Conservation (phyloP, 306 rosid genomes). For the Castanea crenata region DNA sequence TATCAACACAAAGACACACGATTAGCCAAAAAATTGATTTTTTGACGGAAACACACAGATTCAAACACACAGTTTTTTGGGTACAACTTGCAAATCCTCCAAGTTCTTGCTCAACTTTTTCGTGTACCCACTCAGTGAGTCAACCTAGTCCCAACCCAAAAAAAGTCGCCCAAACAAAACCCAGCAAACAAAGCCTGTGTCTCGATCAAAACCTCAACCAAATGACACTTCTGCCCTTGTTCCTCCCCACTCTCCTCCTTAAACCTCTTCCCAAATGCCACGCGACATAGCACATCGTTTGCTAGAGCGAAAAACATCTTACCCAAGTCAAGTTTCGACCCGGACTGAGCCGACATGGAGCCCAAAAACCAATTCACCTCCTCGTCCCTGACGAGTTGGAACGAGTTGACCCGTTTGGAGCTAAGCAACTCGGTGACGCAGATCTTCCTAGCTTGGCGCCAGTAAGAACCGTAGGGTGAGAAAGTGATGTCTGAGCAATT, state of each 20-base stretch:
- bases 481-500: slow-evolving; percentile 40
- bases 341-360: background rate
- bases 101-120: slow-evolving; percentile 23
- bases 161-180: slow-evolving; percentile 36
- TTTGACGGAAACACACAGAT: too few relatives aligned
- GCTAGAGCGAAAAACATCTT: slow-evolving; percentile 19
- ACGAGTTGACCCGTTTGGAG: slow-evolving; percentile 33
- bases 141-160: slow-evolving; percentile 30
- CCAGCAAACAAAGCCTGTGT: slow-evolving; percentile 39
- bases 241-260: slow-evolving; percentile 6
- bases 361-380: slow-evolving; percentile 27
- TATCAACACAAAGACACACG: too few relatives aligned
- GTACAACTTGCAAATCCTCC: slow-evolving; percentile 20
- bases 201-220: slow-evolving; percentile 23
- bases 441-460: slow-evolving; percentile 38
- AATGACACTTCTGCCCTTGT: slow-evolving; percentile 7
- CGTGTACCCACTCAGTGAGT: slow-evolving; percentile 20
- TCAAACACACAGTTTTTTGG: too few relatives aligned
- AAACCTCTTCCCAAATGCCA: slow-evolving; percentile 39
- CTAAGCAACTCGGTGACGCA: slow-evolving; percentile 39
- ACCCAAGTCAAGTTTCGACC: slow-evolving; percentile 18
- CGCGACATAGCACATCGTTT: slow-evolving; percentile 31
- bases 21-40: too few relatives aligned
- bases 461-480: slow-evolving; percentile 46
- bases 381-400: slow-evolving; percentile 18